A percentile compares a stretch with the other conserved stretches of the same genome.
phyloP scores from a whole-genome alignment of 1,284 basidiomycete species.

The Laetiporus sulphureus region DNA sequence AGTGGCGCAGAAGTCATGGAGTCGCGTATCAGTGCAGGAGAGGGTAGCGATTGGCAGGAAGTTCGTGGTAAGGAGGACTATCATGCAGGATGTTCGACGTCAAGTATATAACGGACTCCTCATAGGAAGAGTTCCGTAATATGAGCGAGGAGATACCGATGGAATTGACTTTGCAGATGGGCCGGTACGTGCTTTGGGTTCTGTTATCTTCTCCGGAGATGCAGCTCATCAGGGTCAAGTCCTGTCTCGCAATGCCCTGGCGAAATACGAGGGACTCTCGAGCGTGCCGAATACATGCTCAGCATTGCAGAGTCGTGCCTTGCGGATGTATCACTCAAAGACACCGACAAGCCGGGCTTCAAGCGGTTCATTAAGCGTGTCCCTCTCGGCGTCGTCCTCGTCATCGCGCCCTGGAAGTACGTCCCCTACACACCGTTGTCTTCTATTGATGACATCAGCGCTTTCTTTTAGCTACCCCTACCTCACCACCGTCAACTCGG shows the following conservation, averaged over 20 bases:
- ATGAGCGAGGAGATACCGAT: constrained; percentile 63
- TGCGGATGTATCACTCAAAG: constrained; percentile 66
- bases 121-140: constrained; percentile 69
- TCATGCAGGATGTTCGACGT: not conserved
- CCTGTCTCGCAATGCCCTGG: constrained; percentile 73
- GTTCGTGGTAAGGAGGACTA: constrained; percentile 55
- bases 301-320: constrained; percentile 76
- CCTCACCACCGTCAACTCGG: constrained; percentile 83
- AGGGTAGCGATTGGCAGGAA: constrained; percentile 68
- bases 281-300: constrained; percentile 80
- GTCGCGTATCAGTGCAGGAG: constrained; percentile 57
- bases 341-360: constrained; percentile 80
- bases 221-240: constrained; percentile 31
- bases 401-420: constrained; percentile 89
- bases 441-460: constrained; percentile 1
- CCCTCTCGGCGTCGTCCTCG: constrained; percentile 84
- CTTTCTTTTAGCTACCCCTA: constrained; percentile 69
- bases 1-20: constrained; percentile 72
- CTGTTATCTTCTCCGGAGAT: not conserved
- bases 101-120: not conserved
- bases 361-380: constrained; percentile 76
- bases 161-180: constrained; percentile 79
- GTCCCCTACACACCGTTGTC: constrained; percentile 18
- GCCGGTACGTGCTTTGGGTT: constrained; percentile 42
- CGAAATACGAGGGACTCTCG: constrained; percentile 78